phyloP scores from a whole-genome alignment of 352 stramenopile species.

The Thalassiosira ordinaria region DNA sequence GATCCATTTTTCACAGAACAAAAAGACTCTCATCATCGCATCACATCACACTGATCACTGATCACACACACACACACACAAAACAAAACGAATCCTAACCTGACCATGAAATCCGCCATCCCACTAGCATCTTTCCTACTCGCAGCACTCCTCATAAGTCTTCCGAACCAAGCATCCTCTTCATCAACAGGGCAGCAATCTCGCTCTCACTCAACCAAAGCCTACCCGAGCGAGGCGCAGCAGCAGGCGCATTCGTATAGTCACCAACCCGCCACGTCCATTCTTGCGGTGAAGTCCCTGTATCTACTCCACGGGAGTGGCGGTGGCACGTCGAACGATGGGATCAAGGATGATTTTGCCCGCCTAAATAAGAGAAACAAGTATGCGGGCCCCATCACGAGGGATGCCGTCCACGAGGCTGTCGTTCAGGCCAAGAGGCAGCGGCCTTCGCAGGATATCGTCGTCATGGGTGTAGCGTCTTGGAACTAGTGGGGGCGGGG shows the following conservation, averaged over 20 bases:
- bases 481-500: no score
- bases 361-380: constrained; percentile 30
- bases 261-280: constrained; percentile 20
- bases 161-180: not conserved
- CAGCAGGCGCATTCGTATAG: not conserved
- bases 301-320: not conserved
- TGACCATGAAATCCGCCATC: constrained; percentile 6
- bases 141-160: not conserved
- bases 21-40: no score
- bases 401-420: constrained; percentile 17
- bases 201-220: not conserved
- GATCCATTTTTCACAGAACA: no score
- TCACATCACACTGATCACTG: no score
- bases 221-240: not conserved
- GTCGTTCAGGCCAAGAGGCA: constrained; percentile 27
- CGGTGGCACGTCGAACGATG: not conserved
- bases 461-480: constrained; percentile 30
- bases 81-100: not conserved
- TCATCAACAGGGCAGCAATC: constrained; percentile 19
- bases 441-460: constrained; percentile 16
- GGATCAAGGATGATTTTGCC: constrained; percentile 22
- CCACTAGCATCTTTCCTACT: not conserved
- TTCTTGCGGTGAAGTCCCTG: constrained; percentile 23
- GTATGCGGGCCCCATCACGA: constrained; percentile 12
- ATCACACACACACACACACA: no score